Evolutionary conservation across 352 stramenopile genomes (phyloP).

Genomic region (Pythium biforme): DNA sequence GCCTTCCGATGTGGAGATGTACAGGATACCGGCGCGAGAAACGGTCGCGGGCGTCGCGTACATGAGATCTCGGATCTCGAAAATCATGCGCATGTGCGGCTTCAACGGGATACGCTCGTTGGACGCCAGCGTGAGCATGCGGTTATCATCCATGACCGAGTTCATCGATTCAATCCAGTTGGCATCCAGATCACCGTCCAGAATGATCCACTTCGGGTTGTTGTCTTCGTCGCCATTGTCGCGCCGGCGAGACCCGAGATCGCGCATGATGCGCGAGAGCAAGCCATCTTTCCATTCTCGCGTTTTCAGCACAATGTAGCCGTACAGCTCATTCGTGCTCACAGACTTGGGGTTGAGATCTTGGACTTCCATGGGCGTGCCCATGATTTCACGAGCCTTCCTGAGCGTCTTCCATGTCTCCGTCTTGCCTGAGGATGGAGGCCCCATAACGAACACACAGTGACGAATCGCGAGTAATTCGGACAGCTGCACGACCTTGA

Average conservation of each 20-base stretch:
- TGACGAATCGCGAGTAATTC: constrained; percentile 95
- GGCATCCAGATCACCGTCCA: constrained; percentile 96
- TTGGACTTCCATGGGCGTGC: constrained; percentile 86
- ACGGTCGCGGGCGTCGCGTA: constrained; percentile 96
- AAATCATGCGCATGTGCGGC: constrained; percentile 96
- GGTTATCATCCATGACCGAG: constrained; percentile 97
- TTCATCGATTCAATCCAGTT: constrained; percentile 99
- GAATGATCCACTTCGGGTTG: constrained; percentile 97
- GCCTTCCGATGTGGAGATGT: constrained; percentile 94
- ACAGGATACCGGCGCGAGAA: constrained; percentile 94
- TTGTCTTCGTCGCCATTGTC: constrained; percentile 88
- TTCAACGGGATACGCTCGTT: constrained; percentile 97
- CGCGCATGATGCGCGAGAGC: constrained; percentile 94
- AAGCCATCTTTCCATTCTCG: constrained; percentile 96
- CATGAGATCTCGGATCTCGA: constrained; percentile 95
- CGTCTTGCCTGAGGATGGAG: constrained; percentile 92
- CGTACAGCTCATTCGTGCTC: constrained; percentile 95
- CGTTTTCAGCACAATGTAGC: constrained; percentile 94
- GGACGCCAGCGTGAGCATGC: constrained; percentile 95
- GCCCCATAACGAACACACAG: constrained; percentile 96
- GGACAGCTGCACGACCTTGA: constrained; percentile 95
- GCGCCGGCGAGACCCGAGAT: constrained; percentile 89
- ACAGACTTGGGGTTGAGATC: constrained; percentile 97
- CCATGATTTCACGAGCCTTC: constrained; percentile 87
- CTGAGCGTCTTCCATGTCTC: constrained; percentile 95